Evolutionary conservation across 1,139 yeast genomes (phyloP), one percentile per base, ranked within the genome.

Genomic region (Geotrichum klebahnii): DNA sequence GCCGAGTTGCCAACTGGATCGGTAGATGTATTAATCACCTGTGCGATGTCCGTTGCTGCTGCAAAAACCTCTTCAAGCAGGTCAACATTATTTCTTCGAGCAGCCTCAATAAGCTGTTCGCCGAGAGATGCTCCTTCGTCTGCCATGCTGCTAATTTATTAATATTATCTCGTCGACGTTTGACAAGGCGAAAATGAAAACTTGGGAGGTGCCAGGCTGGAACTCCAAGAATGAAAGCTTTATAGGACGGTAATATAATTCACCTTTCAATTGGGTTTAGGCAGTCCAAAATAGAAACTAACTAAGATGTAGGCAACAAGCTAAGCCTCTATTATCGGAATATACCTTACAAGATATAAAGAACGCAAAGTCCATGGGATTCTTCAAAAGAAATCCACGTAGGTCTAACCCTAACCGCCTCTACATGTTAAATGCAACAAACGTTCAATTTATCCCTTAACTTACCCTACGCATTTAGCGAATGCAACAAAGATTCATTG

Each of bases 1-100:
- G 94, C 79, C 1, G 89, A 73, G 70, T 88, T 88, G n/a, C 89
- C 87, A 38, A 89, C 75, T 48, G 94, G 78, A 66, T 92, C 97
- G 42, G 68, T 72, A 29, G 95, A 75, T 17, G 73, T 65, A 67
- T 92, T 90, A 65, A 90, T 78, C 52, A 88, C 66, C 14, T 68
- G 69, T 3, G 90, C 79, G 46, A 85, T 61, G 72, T 57, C 77
- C 53, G 74, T 72, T 23, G 67, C 67, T 53, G 72, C 70, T 6
- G 67, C 63, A 34, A 84, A 69, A 48, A 86, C 76, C 38, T 80
- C 74, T 33, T 76, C 74, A 46, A 89, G 69, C 46, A 90, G 76
- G 56, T 87, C 96, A 1, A 80, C 77, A 67, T 92, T 92, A 72
- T 92, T 86, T 69, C 97, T 76, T 65, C 97, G 81, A 14, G 95